Evolutionary conservation across 164 flowering plant genomes (phyloP).

Genomic region (Brasenia schreberi): DNA sequence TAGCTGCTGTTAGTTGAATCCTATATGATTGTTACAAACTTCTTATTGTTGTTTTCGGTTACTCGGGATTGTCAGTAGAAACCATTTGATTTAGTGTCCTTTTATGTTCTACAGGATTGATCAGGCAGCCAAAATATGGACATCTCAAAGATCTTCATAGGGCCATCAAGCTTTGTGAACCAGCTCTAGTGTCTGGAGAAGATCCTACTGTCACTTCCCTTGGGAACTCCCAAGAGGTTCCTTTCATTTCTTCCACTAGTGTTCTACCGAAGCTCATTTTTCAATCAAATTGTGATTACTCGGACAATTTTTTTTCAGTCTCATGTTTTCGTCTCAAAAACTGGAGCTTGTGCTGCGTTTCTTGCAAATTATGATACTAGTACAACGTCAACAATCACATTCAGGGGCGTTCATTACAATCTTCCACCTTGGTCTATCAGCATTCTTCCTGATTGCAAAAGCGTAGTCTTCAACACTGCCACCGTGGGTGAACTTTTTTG

Average conservation of each 20-base stretch:
- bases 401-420: conserved; percentile 35
- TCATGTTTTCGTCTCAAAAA: conserved; percentile 44
- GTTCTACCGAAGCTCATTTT: not conserved
- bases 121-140: conserved; percentile 72
- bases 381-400: conserved; percentile 33
- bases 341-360: conserved; percentile 81
- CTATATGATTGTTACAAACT: no score
- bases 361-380: conserved; percentile 58
- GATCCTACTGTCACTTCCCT: conserved; percentile 44
- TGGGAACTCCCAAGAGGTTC: conserved; percentile 57
- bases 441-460: conserved; percentile 90
- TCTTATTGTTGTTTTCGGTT: not conserved
- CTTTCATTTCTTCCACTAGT: not conserved
- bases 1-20: no score
- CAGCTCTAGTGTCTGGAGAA: conserved; percentile 50
- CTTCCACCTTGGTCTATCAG: conserved; percentile 90
- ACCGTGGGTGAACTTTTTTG: not conserved
- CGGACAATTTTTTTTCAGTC: conserved; percentile 24
- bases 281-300: not conserved
- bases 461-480: conserved; percentile 69
- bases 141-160: conserved; percentile 76
- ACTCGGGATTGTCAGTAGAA: not conserved
- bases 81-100: not conserved
- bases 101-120: conserved; percentile 32
- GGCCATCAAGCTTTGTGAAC: conserved; percentile 74